Conservation (phyloP, 192 early-diverging fungal species). For the Radiomyces spectabilis region DNA sequence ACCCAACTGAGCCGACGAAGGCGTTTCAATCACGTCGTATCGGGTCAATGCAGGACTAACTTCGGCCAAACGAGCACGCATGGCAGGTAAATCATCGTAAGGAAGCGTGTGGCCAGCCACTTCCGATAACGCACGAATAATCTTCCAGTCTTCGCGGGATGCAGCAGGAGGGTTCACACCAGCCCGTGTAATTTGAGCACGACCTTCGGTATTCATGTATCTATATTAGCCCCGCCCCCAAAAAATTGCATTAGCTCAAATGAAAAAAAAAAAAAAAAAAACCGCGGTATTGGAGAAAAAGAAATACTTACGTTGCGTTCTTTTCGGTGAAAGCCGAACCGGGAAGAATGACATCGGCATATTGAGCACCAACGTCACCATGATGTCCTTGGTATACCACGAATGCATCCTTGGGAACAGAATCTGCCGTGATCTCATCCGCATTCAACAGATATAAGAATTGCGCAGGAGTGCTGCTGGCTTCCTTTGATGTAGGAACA, state of each 20-base stretch:
- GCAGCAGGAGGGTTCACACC: slow-evolving; percentile 83
- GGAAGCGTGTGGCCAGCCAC: slow-evolving; percentile 76
- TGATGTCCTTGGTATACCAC: slow-evolving; percentile 99
- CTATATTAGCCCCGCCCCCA: too few relatives aligned
- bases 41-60: slow-evolving; percentile 78
- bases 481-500: slow-evolving; percentile 46
- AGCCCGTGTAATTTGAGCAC: slow-evolving; percentile 87
- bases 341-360: slow-evolving; percentile 94
- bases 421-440: slow-evolving; percentile 69
- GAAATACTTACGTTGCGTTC: slow-evolving; percentile 56
- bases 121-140: slow-evolving; percentile 93
- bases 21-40: slow-evolving; percentile 59
- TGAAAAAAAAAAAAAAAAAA: neutral
- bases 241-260: too few relatives aligned
- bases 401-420: slow-evolving; percentile 86
- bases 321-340: slow-evolving; percentile 97
- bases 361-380: slow-evolving; percentile 91
- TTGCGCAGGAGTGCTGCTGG: slow-evolving; percentile 31
- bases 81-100: slow-evolving; percentile 78
- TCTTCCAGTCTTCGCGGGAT: slow-evolving; percentile 99
- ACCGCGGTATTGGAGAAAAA: neutral
- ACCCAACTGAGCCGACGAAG: slow-evolving; percentile 54
- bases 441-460: slow-evolving; percentile 93
- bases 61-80: slow-evolving; percentile 84
- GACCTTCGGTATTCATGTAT: slow-evolving; percentile 96